These are phyloP conservation scores for Auriscalpium microsporum DNA, from an alignment of 768 basidiomycete genomes.

Conservation along the genomic window DNA sequence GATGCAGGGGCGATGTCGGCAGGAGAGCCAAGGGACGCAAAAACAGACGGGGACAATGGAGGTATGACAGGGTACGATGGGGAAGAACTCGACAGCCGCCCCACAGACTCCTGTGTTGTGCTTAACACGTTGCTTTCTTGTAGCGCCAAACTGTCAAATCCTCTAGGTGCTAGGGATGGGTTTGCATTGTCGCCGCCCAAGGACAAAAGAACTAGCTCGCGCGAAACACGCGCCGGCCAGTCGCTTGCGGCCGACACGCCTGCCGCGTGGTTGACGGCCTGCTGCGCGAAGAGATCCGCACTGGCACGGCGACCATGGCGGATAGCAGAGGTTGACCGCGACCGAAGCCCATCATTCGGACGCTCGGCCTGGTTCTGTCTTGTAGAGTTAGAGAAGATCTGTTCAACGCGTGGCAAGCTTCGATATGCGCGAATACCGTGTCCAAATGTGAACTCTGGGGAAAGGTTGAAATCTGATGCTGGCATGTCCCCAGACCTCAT, in stretches of 20 bases:
- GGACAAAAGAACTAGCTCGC: slow-evolving; percentile 44
- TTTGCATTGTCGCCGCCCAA: slow-evolving; percentile 22
- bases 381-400: slow-evolving; percentile 13
- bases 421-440: slow-evolving; percentile 22
- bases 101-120: slow-evolving; percentile 10
- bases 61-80: slow-evolving; percentile 16
- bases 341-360: background rate
- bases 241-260: slow-evolving; percentile 23
- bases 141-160: slow-evolving; percentile 1
- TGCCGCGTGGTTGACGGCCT: slow-evolving; percentile 30
- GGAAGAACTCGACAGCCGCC: slow-evolving; percentile 11
- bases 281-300: slow-evolving; percentile 48
- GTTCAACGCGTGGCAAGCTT: slow-evolving; percentile 21
- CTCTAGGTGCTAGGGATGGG: background rate
- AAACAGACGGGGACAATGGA: slow-evolving; percentile 1
- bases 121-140: slow-evolving; percentile 1
- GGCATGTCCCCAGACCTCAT: slow-evolving; percentile 6
- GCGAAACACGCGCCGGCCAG: slow-evolving; percentile 55
- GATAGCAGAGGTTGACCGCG: background rate
- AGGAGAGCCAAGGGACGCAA: background rate
- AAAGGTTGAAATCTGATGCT: background rate
- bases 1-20: background rate
- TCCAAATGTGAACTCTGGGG: slow-evolving; percentile 16
- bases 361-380: background rate
- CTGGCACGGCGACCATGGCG: slow-evolving; percentile 35